These are phyloP conservation scores for Plasmodium cynomolgi DNA, from an alignment of 169 alveolate species.

Conservation along the genomic window DNA sequence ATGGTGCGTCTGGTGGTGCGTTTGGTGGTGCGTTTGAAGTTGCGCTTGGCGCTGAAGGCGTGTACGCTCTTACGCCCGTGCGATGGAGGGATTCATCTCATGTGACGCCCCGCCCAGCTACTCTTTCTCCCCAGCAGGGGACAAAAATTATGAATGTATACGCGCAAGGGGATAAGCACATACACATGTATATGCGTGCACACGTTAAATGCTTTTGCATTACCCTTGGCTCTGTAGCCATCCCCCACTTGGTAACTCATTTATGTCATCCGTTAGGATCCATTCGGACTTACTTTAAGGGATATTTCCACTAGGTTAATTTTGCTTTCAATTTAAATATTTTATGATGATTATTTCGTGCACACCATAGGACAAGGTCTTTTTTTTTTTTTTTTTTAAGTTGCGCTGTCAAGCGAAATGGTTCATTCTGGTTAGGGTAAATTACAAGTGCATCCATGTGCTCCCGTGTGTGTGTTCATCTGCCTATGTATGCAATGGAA, in stretches of 20 bases:
- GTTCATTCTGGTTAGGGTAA: neutral
- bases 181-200: neutral
- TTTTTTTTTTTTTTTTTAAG: neutral
- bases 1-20: neutral
- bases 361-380: neutral
- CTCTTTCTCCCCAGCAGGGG: neutral
- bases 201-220: neutral
- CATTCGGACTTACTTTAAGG: neutral
- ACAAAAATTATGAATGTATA: neutral
- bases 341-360: neutral
- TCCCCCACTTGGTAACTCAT: neutral
- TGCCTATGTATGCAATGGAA: neutral
- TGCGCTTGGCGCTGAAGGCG: neutral
- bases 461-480: neutral
- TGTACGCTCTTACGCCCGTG: neutral
- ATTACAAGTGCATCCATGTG: neutral
- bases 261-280: neutral
- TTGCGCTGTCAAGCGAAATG: neutral
- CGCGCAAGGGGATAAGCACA: neutral
- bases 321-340: neutral
- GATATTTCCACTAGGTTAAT: neutral
- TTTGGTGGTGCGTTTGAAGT: neutral
- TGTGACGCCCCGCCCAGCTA: neutral
- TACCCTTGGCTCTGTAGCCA: neutral
- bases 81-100: neutral